Conservation (phyloP, 2,329 filamentous ascomycete species). For the Colletotrichum tanaceti region DNA sequence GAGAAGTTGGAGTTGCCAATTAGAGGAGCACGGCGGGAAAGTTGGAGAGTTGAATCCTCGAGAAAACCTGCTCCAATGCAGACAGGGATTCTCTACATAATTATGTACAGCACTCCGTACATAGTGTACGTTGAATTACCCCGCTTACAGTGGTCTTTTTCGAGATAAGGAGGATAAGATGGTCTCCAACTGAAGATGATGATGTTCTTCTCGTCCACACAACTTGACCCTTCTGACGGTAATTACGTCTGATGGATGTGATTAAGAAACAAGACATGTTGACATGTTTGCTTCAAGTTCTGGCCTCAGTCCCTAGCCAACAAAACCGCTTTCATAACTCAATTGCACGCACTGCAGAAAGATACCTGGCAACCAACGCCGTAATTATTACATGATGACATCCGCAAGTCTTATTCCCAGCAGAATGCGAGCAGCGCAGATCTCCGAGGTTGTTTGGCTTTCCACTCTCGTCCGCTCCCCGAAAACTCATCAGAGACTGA, state of each 20-base stretch:
- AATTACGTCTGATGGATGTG: neutral
- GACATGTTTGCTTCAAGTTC: neutral
- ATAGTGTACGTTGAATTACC: too few relatives aligned
- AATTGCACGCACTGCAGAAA: neutral
- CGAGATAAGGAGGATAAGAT: neutral
- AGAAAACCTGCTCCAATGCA: neutral
- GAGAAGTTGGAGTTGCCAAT: neutral
- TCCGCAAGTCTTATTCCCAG: constrained; percentile 2
- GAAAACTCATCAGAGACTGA: neutral
- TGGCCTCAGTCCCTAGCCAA: too few relatives aligned
- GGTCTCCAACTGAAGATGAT: neutral
- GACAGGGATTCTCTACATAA: neutral
- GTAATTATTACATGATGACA: constrained; percentile 14
- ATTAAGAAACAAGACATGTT: neutral
- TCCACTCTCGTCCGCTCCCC: neutral
- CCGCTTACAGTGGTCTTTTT: too few relatives aligned
- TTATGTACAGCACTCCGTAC: too few relatives aligned
- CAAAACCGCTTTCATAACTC: neutral
- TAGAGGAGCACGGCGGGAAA: neutral
- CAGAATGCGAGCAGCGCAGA: constrained; percentile 42
- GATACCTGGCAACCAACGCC: neutral
- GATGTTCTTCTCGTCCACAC: too few relatives aligned
- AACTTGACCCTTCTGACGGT: too few relatives aligned
- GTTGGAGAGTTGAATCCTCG: neutral
- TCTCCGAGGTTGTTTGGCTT: constrained; percentile 37